Evolutionary conservation across 2,329 filamentous ascomycete species (phyloP), one percentile per base, ranked within the genome.

Genomic region (Phaeosphaeria sp.): DNA sequence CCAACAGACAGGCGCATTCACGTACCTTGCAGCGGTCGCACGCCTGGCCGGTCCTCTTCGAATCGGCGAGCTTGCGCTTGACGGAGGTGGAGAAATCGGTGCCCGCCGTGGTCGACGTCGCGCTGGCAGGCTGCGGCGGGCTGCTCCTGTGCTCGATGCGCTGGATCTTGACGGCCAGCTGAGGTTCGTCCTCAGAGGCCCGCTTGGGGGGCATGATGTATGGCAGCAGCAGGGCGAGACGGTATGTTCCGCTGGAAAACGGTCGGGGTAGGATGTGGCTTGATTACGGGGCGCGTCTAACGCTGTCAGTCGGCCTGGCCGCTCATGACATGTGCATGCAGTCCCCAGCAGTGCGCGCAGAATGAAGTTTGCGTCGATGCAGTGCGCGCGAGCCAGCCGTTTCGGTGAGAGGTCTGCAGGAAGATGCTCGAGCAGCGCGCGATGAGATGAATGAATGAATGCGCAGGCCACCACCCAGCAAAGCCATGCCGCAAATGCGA

Each of bases 11-110:
- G 9, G 39, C 47, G 33, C 22, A 20, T 33, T 5, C 21, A 55
- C 55, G 52, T 83, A 67, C 90, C 85, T 94, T 95, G 84, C 92
- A 96, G 55, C 92, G 85, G 78, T 96, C 92, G 82, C 92, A 96
- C 30, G 92, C 92, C 79, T 96, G 92, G 9, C 92, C 92, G 0
- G 92, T 96, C 56, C 87, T 81, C 61, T 83, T 83, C 53, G 83
- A 85, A 55, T 79, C 79, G 51, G 80, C 77, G 53, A 86, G 77
- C 67, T 82, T 82, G 76, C 85, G 84, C 76, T 82, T 84, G 50
- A 77, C 74, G 11, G 66, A 69, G 54, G 65, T 67, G 8, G 74
- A 77, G 60, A 76, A 77, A 64, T 77, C 75, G 53, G 60, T 67
- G 63, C 63, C 66, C 15, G 57, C 22, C 5, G 22, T 17, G 22